Evolutionary conservation across 2,329 filamentous ascomycete species (phyloP).

Genomic region (Ceratocystis eucalypticola): DNA sequence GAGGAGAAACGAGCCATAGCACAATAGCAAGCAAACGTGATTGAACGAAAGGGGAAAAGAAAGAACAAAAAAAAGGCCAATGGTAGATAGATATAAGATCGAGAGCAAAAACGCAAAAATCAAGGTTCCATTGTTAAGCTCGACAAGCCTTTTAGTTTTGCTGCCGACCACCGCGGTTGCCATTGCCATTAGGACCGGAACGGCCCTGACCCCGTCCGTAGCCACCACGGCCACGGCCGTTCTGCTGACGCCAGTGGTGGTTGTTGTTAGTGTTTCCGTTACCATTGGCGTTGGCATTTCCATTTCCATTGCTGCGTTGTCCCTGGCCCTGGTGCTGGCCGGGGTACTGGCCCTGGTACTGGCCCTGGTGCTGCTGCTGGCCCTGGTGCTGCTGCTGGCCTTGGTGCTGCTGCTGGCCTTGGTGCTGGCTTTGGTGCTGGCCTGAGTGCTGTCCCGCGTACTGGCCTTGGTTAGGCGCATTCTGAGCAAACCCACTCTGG

Average conservation of each 20-base stretch:
- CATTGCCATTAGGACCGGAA: slow-evolving; percentile 21
- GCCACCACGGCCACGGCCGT: slow-evolving; percentile 20
- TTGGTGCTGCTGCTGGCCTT: neutral
- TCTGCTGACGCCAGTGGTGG: slow-evolving; percentile 15
- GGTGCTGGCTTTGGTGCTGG: neutral
- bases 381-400: neutral
- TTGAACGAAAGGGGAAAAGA: neutral
- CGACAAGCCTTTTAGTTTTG: slow-evolving; percentile 7
- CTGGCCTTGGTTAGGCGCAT: slow-evolving; percentile 4
- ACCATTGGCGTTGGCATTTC: neutral
- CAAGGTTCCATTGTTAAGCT: neutral
- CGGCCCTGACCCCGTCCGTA: slow-evolving; percentile 24
- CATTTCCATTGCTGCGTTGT: neutral
- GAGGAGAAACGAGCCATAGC: neutral
- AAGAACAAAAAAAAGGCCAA: slow-evolving; percentile 4
- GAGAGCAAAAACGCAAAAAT: neutral
- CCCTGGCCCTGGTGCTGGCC: neutral
- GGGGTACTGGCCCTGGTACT: neutral
- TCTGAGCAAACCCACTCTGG: slow-evolving; percentile 9
- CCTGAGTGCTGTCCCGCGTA: slow-evolving; percentile 5
- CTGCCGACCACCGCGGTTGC: slow-evolving; percentile 17
- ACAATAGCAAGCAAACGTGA: neutral
- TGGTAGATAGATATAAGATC: slow-evolving; percentile 3
- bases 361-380: neutral
- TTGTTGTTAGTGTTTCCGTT: slow-evolving; percentile 11